A percentile compares a stretch with the other conserved stretches of the same genome.
Evolutionary conservation across 305 asterid species (phyloP).

Genomic region (Rubia occidens): DNA sequence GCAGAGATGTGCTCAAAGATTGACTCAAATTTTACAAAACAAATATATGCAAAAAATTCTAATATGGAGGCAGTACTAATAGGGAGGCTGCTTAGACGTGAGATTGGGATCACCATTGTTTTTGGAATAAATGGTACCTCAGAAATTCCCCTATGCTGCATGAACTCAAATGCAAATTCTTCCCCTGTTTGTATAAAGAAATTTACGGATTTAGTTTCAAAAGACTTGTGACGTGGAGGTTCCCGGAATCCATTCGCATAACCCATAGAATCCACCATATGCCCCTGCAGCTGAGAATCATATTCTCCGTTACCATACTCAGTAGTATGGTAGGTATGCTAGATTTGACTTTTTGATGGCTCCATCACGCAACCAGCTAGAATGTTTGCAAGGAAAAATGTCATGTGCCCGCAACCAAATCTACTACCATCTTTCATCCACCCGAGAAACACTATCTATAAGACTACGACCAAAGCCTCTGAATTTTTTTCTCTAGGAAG

Average conservation of each 20-base stretch:
- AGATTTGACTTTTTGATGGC: constrained; percentile 33
- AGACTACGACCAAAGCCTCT: background rate
- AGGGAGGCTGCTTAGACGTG: no score
- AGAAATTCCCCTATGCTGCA: constrained; percentile 55
- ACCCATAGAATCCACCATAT: constrained; percentile 33
- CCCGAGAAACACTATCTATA: no score
- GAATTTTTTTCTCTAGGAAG: background rate
- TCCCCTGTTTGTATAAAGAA: constrained; percentile 74
- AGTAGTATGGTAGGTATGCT: constrained; percentile 24
- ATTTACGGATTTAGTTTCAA: constrained; percentile 53
- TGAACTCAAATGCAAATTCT: constrained; percentile 65
- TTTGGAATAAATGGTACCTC: constrained; percentile 38
- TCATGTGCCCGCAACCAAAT: constrained; percentile 7
- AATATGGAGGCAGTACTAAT: no score
- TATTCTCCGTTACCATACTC: constrained; percentile 33
- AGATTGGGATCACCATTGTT: constrained; percentile 38
- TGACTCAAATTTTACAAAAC: no score
- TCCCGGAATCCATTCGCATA: constrained; percentile 29
- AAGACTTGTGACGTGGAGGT: constrained; percentile 28
- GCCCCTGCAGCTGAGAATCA: constrained; percentile 36
- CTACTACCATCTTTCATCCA: no score
- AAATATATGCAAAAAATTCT: no score
- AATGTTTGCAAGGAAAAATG: constrained; percentile 24
- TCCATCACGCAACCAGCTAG: constrained; percentile 36
- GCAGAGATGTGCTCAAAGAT: no score